Evolutionary conservation across 192 early-diverging fungal genomes (phyloP).

Genomic region (Phlyctochytrium planicorne): DNA sequence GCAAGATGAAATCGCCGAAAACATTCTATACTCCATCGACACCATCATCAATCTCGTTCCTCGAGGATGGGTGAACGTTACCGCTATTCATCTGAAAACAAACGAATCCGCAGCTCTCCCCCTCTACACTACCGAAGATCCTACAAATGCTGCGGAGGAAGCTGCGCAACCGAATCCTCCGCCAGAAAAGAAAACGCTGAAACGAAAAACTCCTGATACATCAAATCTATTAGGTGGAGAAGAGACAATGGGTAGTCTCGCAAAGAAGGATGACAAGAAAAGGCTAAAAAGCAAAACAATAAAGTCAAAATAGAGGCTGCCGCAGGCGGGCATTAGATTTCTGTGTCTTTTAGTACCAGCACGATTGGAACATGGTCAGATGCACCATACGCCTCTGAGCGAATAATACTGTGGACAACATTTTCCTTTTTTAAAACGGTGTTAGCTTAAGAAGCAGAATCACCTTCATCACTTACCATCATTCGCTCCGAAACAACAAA

Average conservation of each 20-base stretch:
- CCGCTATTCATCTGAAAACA: constrained; percentile 83
- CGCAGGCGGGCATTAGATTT: background rate
- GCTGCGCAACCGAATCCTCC: too few relatives aligned
- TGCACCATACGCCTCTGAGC: constrained; percentile 71
- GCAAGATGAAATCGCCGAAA: too few relatives aligned
- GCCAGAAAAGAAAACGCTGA: too few relatives aligned
- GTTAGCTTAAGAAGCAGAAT: background rate
- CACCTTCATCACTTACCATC: constrained; percentile 29
- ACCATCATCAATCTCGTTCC: constrained; percentile 67
- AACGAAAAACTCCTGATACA: background rate
- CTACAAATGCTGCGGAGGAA: too few relatives aligned
- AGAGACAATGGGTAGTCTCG: background rate
- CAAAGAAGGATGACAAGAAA: background rate
- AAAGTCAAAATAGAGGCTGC: too few relatives aligned
- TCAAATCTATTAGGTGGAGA: background rate
- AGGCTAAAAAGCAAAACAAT: background rate
- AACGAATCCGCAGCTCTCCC: constrained; percentile 77
- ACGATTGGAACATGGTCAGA: constrained; percentile 83
- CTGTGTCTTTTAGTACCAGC: background rate
- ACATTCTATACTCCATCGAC: constrained; percentile 66
- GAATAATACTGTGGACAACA: constrained; percentile 62
- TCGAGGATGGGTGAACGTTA: constrained; percentile 78
- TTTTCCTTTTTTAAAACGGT: constrained; percentile 20
- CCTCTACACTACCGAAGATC: constrained; percentile 31
- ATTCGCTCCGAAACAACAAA: constrained; percentile 68